Base-by-base conservation (phyloP, 345 rosid species). In the Nephelium lappaceum region DNA sequence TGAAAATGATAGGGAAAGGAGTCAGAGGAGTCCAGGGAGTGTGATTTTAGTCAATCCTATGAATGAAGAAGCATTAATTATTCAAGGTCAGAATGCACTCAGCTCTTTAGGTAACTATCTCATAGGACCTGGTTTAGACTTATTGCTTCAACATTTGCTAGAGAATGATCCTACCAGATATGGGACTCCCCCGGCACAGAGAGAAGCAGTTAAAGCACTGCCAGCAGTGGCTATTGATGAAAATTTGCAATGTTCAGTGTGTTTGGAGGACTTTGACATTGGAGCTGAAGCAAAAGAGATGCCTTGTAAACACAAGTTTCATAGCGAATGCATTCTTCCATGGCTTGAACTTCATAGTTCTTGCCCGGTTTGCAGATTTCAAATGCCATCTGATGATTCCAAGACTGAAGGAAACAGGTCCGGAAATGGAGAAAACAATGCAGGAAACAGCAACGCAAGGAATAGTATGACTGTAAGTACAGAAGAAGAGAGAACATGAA, bases 341-440 rank as follows among this genome's bases (percentile, higher is more conserved):
- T 91, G 95, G 95, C 90, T 91, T 0, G 86, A 85, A 66, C 84
- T 84, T 70, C 93, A 89, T 68, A 81, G 92, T 69, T 88, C 93
- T 21, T 92, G 93, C 72, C 93, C 95, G 0, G 79, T 90, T 58
- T 90, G 93, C 79, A 82, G 93, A 71, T 85, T 66, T 77, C 81
- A 81, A 45, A 78, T 88, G 55, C 88, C 85, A 42, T 62, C 64
- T 38, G 84, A 85, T 61, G 77, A 83, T 21, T 70, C 81, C 11
- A 79, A 66, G 74, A 64, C 31, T 19, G 79, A 79, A 69, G 62
- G 65, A 57, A 80, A 80, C 47, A 15, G 58, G 45, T 5, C 31
- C 1, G 62, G 75, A 74, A 80, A 63, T 23, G 41, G 45, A 19
- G 78, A 47, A 21, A 77, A 69, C 0, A 63, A 43, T 42, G 51